phyloP scores from a whole-genome alignment of 352 stramenopile species.

The Phytophthora litchii region DNA sequence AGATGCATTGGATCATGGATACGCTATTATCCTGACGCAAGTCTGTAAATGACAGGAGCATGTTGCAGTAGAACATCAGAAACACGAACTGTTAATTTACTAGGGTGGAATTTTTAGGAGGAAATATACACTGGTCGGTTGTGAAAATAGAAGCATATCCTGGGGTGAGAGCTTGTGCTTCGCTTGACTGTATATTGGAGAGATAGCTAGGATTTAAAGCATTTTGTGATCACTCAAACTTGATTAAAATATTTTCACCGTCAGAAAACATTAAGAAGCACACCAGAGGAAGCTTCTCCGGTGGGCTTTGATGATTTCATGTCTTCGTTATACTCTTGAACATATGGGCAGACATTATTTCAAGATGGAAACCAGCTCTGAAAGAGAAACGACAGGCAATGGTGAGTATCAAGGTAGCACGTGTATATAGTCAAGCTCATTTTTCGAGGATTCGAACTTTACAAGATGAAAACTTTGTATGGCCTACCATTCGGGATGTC shows the following conservation, averaged over 20 bases:
- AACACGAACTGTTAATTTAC: slow-evolving; percentile 17
- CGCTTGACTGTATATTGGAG: not conserved
- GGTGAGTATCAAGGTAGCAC: not conserved
- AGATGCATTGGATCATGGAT: slow-evolving; percentile 13
- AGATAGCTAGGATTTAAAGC: not conserved
- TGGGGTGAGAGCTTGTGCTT: slow-evolving; percentile 9
- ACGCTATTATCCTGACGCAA: slow-evolving; percentile 19
- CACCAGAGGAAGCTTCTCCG: not conserved
- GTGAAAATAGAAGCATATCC: slow-evolving; percentile 13
- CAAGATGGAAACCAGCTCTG: not conserved
- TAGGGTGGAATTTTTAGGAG: slow-evolving; percentile 17
- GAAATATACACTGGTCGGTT: slow-evolving; percentile 18
- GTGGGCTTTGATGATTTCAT: slow-evolving; percentile 1
- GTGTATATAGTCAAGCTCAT: not conserved
- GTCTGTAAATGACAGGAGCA: slow-evolving; percentile 1
- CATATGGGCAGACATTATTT: not conserved
- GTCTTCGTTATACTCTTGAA: not conserved
- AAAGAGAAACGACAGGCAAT: not conserved
- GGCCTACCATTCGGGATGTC: not conserved
- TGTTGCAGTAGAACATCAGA: not conserved
- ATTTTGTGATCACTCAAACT: slow-evolving; percentile 3
- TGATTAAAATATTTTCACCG: not conserved
- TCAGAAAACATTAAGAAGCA: slow-evolving; percentile 1
- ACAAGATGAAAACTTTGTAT: not conserved
- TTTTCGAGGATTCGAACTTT: not conserved